Percentiles rank a stretch among this genome's conserved stretches.
Conservation (phyloP, 176 grass and related monocot genomes). For the Cenchrus fungigraminus region DNA sequence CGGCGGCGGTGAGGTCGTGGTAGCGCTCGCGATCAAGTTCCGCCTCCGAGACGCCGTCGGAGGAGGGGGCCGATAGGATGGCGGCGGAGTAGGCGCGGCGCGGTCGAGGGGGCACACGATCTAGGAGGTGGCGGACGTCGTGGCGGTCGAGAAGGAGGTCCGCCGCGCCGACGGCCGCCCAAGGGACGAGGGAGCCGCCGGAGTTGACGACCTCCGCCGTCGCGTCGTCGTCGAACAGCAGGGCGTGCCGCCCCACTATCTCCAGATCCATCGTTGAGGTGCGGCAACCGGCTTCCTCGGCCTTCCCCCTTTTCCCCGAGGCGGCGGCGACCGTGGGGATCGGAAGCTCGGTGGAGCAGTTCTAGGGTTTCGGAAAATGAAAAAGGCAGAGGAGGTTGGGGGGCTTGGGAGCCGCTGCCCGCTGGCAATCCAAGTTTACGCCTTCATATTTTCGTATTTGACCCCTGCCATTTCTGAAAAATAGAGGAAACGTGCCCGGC, state of each 20-base stretch:
- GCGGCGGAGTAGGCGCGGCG: slow-evolving; percentile 37
- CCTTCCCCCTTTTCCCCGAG: not conserved
- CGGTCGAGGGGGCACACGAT: slow-evolving; percentile 81
- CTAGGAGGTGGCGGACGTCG: slow-evolving; percentile 91
- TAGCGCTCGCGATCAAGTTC: slow-evolving; percentile 80
- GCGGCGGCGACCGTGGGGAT: not conserved
- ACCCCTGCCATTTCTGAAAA: not conserved
- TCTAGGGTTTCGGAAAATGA: slow-evolving; percentile 51
- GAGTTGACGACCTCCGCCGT: slow-evolving; percentile 76
- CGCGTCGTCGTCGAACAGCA: slow-evolving; percentile 92
- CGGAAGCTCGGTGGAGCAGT: slow-evolving; percentile 25
- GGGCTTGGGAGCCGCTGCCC: not conserved
- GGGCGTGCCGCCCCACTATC: slow-evolving; percentile 72
- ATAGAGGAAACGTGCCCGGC: not conserved
- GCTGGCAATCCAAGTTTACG: not conserved
- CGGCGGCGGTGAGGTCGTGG: slow-evolving; percentile 55
- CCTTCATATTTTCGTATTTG: not conserved
- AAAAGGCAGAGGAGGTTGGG: not conserved
- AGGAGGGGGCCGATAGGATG: slow-evolving; percentile 26
- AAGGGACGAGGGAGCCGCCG: slow-evolving; percentile 77
- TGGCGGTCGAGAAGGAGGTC: slow-evolving; percentile 87
- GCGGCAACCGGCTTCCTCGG: not conserved
- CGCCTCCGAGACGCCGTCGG: slow-evolving; percentile 51
- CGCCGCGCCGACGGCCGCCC: slow-evolving; percentile 57
- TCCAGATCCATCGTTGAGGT: slow-evolving; percentile 66